Evolutionary conservation across 441 rosid species (phyloP).

Genomic region (Flueggea neowawraea): DNA sequence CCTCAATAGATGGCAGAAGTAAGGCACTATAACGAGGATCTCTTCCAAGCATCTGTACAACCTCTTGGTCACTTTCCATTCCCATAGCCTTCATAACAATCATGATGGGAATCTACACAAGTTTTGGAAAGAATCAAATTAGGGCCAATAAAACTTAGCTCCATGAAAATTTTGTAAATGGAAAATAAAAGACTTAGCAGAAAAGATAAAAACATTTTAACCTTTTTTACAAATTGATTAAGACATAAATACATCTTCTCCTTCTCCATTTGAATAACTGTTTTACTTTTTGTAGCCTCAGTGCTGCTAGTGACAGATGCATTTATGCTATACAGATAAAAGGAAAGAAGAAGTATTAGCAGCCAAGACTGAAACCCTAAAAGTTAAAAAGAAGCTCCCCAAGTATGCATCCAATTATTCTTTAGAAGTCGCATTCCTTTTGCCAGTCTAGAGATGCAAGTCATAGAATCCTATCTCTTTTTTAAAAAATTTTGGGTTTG

Average conservation of each 20-base stretch:
- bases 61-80: constrained; percentile 97
- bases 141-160: not conserved
- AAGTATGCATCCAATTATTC: no score
- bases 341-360: not conserved
- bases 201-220: constrained; percentile 14
- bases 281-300: constrained; percentile 84
- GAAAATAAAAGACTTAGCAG: constrained; percentile 2
- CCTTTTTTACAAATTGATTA: constrained; percentile 72
- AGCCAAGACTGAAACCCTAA: not conserved
- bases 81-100: constrained; percentile 95
- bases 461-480: no score
- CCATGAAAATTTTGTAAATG: not conserved
- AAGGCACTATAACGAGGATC: constrained; percentile 83
- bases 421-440: no score
- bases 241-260: constrained; percentile 81
- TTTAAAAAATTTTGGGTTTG: no score
- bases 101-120: constrained; percentile 77
- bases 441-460: no score
- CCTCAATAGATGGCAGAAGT: constrained; percentile 93
- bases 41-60: constrained; percentile 94
- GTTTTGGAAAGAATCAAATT: constrained; percentile 6
- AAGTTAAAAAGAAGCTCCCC: no score
- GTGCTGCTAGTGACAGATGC: constrained; percentile 97
- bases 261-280: constrained; percentile 88
- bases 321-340: constrained; percentile 46